Base-by-base conservation (phyloP, 129 eudicot genomes). In the Saposhnikovia divaricata region DNA sequence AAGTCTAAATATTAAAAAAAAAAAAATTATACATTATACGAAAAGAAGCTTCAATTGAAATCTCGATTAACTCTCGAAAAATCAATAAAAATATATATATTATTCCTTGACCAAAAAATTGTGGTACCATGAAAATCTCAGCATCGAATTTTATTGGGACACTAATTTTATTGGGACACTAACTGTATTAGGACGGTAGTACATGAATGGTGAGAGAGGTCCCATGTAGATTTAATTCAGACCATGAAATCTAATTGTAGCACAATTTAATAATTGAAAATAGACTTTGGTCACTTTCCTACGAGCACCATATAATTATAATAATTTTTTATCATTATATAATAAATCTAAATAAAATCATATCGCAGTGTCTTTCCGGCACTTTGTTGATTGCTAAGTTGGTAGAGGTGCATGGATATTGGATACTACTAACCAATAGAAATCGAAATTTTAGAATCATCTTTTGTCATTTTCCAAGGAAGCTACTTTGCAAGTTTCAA, bases 181-280 rank as follows among this genome's bases (percentile, higher is more conserved):
- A 13, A 44, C 8, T 44, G n/a, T n/a, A n/a, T n/a, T 9, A 61
- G 69, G 69, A 61, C 37, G 69, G 69, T 44, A 44, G 16, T 44
- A 44, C 23, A 25, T 43, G n/a, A 27, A 74, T n/a, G 50, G 77
- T 74, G 38, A n/a, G 69, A n/a, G 69, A 61, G 69, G 69, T 61
- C 69, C 68, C 69, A 61, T 61, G 69, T 10, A 61, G 69, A 61
- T 61, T 61, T 61, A 61, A 61, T 61, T 61, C 69, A 13, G 76
- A 69, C 43, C 74, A 69, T 69, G n/a, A 34, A 28, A 69, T 69
- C 43, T n/a, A 38, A 69, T 69, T 4, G 44, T 5, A 69, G 11
- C 74, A 5, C 34, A 14, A 34, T 4, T 34, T 34, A 69, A 69
- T 61, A 61, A 61, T 61, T 61, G 34, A 69, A 13, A 44, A 14